Conservation (phyloP, 768 basidiomycete species). For the Naganishia randhawae region DNA sequence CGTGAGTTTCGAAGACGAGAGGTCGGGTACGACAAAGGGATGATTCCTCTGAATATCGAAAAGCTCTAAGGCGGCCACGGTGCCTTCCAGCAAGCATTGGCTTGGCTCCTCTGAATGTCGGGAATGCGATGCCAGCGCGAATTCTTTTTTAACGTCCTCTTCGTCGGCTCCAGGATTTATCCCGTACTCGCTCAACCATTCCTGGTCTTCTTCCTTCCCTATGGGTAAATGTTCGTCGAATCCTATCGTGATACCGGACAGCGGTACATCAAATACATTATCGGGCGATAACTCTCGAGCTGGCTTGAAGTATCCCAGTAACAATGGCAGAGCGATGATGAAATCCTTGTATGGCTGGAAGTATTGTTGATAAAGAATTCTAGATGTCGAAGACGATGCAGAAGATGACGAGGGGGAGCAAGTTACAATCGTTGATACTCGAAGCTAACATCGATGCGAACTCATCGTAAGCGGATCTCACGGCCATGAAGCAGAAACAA, state of each 20-base stretch:
- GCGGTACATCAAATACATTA: not conserved
- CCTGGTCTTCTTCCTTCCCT: not conserved
- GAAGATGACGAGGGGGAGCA: slow-evolving; percentile 14
- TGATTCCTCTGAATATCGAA: slow-evolving; percentile 13
- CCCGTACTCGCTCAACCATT: slow-evolving; percentile 10
- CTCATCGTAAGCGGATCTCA: too few relatives aligned
- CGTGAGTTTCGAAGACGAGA: not conserved
- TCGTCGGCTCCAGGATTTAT: not conserved
- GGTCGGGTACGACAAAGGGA: slow-evolving; percentile 12
- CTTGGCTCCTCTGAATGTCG: not conserved
- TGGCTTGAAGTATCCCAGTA: slow-evolving; percentile 17
- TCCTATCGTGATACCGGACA: slow-evolving; percentile 2
- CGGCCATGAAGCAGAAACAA: too few relatives aligned
- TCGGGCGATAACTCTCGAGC: slow-evolving; percentile 11
- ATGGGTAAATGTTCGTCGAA: not conserved
- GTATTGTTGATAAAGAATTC: slow-evolving; percentile 14
- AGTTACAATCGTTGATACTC: slow-evolving; percentile 13
- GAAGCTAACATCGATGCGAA: not conserved
- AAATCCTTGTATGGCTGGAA: slow-evolving; percentile 19
- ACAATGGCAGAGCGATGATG: slow-evolving; percentile 14
- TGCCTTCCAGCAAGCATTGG: slow-evolving; percentile 13
- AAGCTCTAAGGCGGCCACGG: slow-evolving; percentile 7
- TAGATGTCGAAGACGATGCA: slow-evolving; percentile 6
- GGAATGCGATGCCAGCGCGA: not conserved
- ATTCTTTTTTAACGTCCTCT: not conserved